These are phyloP conservation scores for Marsdenia floribunda DNA, from an alignment of 257 asterid genomes.

Conservation along the genomic window DNA sequence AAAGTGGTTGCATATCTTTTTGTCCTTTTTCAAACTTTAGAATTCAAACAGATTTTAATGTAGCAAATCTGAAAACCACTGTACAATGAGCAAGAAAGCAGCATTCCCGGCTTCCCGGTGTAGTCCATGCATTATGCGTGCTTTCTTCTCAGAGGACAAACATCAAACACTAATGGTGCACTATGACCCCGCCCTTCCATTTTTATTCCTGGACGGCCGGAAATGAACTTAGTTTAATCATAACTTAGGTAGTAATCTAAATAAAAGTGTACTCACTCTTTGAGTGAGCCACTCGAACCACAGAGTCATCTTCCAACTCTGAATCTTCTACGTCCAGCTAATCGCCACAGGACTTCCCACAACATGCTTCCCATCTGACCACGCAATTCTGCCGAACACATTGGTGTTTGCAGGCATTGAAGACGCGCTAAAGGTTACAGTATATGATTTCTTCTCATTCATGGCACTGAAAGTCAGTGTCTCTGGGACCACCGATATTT, in stretches of 20 bases:
- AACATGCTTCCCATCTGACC: constrained; percentile 82
- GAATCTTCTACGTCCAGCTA: constrained; percentile 44
- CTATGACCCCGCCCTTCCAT: background rate
- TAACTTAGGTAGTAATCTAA: constrained; percentile 2
- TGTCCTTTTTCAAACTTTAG: background rate
- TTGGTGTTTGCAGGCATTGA: constrained; percentile 50
- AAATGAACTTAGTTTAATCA: background rate
- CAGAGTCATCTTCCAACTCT: background rate
- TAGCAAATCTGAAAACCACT: background rate
- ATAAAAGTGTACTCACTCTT: constrained; percentile 4
- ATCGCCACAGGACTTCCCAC: constrained; percentile 84
- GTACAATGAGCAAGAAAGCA: constrained; percentile 14
- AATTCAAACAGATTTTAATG: background rate
- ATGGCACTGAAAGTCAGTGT: constrained; percentile 41
- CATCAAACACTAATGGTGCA: constrained; percentile 3
- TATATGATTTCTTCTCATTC: constrained; percentile 62
- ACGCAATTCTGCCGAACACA: constrained; percentile 67
- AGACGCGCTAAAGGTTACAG: constrained; percentile 49
- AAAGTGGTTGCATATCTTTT: background rate
- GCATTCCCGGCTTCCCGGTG: constrained; percentile 16
- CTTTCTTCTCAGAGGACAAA: constrained; percentile 7
- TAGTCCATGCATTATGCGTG: background rate
- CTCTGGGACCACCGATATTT: constrained; percentile 56
- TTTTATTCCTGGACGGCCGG: background rate
- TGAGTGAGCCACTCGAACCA: constrained; percentile 10